These are phyloP conservation scores for Thoreauomyces humboldtii DNA, from an alignment of 192 early-diverging fungal genomes.

Conservation along the genomic window DNA sequence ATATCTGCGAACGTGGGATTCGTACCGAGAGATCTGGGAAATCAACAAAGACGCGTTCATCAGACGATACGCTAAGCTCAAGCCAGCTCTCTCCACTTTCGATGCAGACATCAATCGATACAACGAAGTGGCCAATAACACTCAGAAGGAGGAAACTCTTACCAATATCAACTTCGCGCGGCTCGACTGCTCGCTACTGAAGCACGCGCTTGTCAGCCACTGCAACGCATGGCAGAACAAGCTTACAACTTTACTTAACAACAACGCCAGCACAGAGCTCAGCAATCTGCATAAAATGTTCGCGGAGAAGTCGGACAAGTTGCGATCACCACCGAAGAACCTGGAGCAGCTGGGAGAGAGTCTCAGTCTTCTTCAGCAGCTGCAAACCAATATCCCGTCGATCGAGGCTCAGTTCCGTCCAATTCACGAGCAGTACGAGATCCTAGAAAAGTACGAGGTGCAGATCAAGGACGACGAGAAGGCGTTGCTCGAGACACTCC, in stretches of 20 bases:
- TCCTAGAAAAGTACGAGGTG: constrained; percentile 64
- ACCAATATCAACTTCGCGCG: constrained; percentile 64
- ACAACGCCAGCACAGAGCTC: constrained; percentile 55
- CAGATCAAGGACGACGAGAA: constrained; percentile 58
- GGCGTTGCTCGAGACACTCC: constrained; percentile 43
- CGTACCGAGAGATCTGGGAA: constrained; percentile 68
- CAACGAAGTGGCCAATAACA: constrained; percentile 68
- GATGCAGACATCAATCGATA: constrained; percentile 67
- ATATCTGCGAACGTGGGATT: constrained; percentile 64
- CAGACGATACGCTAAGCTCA: constrained; percentile 62
- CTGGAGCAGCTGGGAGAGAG: constrained; percentile 59
- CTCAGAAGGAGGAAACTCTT: constrained; percentile 66
- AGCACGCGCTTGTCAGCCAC: constrained; percentile 61
- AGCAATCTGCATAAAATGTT: constrained; percentile 58
- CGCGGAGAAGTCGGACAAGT: constrained; percentile 45
- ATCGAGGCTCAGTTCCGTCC: constrained; percentile 60
- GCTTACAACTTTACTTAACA: constrained; percentile 59
- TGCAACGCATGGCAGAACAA: constrained; percentile 64
- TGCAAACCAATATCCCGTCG: constrained; percentile 43
- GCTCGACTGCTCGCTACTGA: constrained; percentile 58
- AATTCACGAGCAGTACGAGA: constrained; percentile 60
- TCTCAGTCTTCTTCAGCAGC: constrained; percentile 45
- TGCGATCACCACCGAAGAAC: constrained; percentile 48
- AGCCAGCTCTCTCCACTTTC: constrained; percentile 62
- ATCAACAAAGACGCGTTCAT: constrained; percentile 72